phyloP scores from a whole-genome alignment of 352 stramenopile genomes.

The Pythium aphanidermatum region DNA sequence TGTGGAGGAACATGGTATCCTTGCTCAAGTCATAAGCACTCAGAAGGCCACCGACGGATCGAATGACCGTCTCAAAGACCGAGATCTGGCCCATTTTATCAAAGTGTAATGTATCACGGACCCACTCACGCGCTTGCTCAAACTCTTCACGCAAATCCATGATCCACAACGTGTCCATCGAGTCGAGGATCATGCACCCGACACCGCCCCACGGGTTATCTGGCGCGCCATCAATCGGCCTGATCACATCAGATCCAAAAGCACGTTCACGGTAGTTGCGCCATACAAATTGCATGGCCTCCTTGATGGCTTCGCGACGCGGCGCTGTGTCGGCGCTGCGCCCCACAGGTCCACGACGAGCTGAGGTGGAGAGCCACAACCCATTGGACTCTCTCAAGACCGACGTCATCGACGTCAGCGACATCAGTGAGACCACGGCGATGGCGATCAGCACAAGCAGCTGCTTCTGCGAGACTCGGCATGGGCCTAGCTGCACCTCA shows the following conservation, averaged over 20 bases:
- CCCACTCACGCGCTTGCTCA: constrained; percentile 80
- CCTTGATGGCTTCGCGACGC: constrained; percentile 38
- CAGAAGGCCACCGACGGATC: constrained; percentile 96
- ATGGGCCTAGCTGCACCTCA: constrained; percentile 3
- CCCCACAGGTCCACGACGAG: background rate
- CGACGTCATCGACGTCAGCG: constrained; percentile 5
- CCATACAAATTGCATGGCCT: constrained; percentile 81
- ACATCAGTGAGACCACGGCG: constrained; percentile 1
- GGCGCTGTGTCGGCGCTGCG: constrained; percentile 21
- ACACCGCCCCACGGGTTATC: constrained; percentile 87
- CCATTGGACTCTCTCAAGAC: background rate
- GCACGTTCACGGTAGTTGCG: constrained; percentile 91
- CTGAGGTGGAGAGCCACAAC: background rate
- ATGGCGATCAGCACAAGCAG: constrained; percentile 8
- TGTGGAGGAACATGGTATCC: constrained; percentile 86
- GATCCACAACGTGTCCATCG: constrained; percentile 96
- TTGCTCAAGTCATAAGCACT: constrained; percentile 92
- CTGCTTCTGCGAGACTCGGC: constrained; percentile 14
- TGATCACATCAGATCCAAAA: constrained; percentile 95
- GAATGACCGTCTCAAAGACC: constrained; percentile 99
- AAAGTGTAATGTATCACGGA: constrained; percentile 78
- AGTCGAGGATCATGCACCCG: constrained; percentile 91
- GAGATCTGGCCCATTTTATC: constrained; percentile 82
- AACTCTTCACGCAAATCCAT: constrained; percentile 94
- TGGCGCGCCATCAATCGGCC: constrained; percentile 55